Conservation (phyloP, 164 flowering plant species). For the Santalum album region DNA sequence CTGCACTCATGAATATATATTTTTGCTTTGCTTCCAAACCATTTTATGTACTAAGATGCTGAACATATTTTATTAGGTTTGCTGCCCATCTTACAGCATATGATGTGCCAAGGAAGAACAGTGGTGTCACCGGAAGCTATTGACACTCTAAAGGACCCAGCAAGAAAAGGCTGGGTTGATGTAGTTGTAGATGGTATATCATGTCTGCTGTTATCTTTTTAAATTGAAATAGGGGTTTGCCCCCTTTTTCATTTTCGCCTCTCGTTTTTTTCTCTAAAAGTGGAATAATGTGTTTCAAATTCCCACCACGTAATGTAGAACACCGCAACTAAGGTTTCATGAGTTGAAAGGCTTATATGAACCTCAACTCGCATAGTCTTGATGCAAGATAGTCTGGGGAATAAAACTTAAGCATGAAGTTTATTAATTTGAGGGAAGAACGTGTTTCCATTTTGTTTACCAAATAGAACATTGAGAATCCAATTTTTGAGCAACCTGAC, state of each 20-base stretch:
- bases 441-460: too few species aligned
- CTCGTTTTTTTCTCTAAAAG: not conserved
- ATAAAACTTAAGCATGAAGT: too few species aligned
- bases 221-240: not conserved
- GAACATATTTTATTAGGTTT: constrained; percentile 40
- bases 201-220: not conserved
- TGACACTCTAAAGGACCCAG: constrained; percentile 21
- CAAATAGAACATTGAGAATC: too few species aligned
- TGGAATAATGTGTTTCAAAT: too few species aligned
- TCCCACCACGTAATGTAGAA: too few species aligned
- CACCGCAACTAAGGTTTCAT: too few species aligned
- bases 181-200: constrained; percentile 52
- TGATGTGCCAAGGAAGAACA: constrained; percentile 42
- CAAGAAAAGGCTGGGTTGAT: constrained; percentile 44
- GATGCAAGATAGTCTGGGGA: too few species aligned
- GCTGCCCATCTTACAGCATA: constrained; percentile 56
- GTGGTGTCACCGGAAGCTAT: constrained; percentile 37
- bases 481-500: too few species aligned
- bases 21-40: constrained; percentile 1
- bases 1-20: not conserved
- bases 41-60: not conserved
- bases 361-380: too few species aligned
- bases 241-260: not conserved
- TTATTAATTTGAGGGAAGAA: too few species aligned
- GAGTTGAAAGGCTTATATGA: too few species aligned